Percentiles rank a stretch among this genome's conserved stretches.
Evolutionary conservation across 225 moss, liverwort and hornwort genomes (phyloP).

Genomic region (Neckera pumila): DNA sequence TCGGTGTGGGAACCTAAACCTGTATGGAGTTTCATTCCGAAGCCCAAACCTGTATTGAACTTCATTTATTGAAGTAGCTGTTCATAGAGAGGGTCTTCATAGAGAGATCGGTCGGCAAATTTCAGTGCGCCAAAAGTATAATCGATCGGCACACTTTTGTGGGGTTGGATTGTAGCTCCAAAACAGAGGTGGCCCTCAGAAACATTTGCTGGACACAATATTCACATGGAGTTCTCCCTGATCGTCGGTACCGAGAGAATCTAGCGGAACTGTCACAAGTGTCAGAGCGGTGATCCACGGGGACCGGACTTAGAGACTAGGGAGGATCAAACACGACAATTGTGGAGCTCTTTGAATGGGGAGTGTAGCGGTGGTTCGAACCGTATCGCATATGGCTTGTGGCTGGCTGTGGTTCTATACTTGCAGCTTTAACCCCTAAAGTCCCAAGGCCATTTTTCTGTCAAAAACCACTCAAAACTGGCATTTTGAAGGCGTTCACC

Average conservation of each 20-base stretch:
- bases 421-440: no score
- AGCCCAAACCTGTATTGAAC: background rate
- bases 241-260: background rate
- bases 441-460: no score
- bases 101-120: background rate
- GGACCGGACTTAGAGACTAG: background rate
- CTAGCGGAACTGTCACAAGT: background rate
- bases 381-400: background rate
- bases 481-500: no score
- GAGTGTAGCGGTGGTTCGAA: background rate
- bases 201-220: background rate
- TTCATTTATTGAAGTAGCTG: background rate
- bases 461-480: no score
- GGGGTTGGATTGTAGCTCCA: background rate
- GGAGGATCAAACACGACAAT: background rate
- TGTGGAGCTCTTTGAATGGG: background rate
- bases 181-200: background rate
- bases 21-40: background rate
- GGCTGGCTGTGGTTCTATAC: no score
- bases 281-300: background rate
- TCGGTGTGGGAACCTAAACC: conserved; percentile 15
- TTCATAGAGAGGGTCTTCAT: background rate
- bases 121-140: background rate
- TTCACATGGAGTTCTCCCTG: background rate
- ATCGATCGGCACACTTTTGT: background rate